A percentile compares a stretch with the other conserved stretches of the same genome.
These are phyloP conservation scores for Copromyces sp. DNA, from an alignment of 495 filamentous ascomycete species.

Conservation along the genomic window DNA sequence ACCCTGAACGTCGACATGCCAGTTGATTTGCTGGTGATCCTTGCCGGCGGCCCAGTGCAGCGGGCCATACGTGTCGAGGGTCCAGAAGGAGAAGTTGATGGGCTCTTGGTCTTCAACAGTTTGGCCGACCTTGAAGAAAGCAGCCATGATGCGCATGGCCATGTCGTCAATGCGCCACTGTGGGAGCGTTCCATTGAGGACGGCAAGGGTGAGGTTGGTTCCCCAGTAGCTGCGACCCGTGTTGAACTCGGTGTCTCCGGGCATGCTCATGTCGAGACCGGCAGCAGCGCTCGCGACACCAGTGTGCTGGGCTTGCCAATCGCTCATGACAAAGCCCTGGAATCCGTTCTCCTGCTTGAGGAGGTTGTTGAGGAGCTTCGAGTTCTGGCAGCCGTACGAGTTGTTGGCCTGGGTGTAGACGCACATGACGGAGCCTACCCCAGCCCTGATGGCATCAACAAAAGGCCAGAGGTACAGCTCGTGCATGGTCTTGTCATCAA, in stretches of 20 bases:
- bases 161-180: constrained; percentile 91
- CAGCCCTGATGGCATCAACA: constrained; percentile 37
- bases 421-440: constrained; percentile 86
- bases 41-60: constrained; percentile 50
- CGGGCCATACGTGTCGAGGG: constrained; percentile 60
- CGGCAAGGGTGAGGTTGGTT: constrained; percentile 68
- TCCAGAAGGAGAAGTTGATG: constrained; percentile 88
- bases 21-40: constrained; percentile 63
- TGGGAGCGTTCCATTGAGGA: constrained; percentile 84
- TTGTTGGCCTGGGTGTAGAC: constrained; percentile 90
- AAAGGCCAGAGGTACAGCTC: constrained; percentile 79
- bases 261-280: constrained; percentile 93
- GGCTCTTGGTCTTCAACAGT: constrained; percentile 45
- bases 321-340: constrained; percentile 88
- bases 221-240: constrained; percentile 73
- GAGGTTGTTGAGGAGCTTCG: constrained; percentile 65
- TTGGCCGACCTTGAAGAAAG: constrained; percentile 82
- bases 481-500: constrained; percentile 92
- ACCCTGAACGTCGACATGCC: constrained; percentile 71
- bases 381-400: constrained; percentile 77
- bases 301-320: constrained; percentile 81
- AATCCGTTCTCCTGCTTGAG: constrained; percentile 89
- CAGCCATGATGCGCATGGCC: constrained; percentile 84
- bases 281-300: constrained; percentile 71
- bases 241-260: constrained; percentile 72